Evolutionary conservation across 2,329 filamentous ascomycete genomes (phyloP), one percentile per base, ranked within the genome.

Genomic region (Pestalotiopsis sp.): DNA sequence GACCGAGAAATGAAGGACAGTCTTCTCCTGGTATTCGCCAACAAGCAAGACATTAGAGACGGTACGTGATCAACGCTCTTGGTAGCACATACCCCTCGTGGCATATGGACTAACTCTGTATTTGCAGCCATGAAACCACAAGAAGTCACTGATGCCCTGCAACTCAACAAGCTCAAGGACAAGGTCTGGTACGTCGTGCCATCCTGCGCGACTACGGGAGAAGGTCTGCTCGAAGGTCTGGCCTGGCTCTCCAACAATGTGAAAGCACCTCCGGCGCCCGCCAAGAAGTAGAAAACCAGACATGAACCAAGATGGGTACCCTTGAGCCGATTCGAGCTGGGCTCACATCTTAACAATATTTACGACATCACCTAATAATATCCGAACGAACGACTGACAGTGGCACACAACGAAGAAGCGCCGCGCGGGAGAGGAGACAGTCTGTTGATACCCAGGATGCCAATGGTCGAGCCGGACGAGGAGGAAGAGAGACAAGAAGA

Each of bases 1-100:
- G 96, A 98, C 81, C 91, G 95, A 73, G 96, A 99, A 87, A 95
- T 98, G 90, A 95, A 96, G 84, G 95, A 98, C 79, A 95, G 94
- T 71, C 86, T 98, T 76, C 85, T 99, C 75, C 85, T 98, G 70
- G 95, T 99, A 57, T 98, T 99, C 81, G 96, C 96, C 78, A 99
- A 99, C 87, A 99, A 99, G 89, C 96, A 98, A 84, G 96, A 99
- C 89, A 86, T 98, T 75, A 86, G 89, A 69, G 93, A 94, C 79
- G 90, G 94, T 93, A 83, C 68, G 86, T 82, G 45, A 67, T 14
- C 17, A 59, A 62, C 27, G 17, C 62, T 58, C 67, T 12, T 65
- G 31, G 31, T 36, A 36, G 31, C 31, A 36, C 31, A 36, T 36
- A 36, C 59, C 41, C 25, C 57, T 45, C 56, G 38, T 64, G 52